A percentile compares a stretch with the other conserved stretches of the same genome.
These are phyloP conservation scores for Corchorus capsularis DNA, from an alignment of 345 rosid genomes.

Conservation along the genomic window DNA sequence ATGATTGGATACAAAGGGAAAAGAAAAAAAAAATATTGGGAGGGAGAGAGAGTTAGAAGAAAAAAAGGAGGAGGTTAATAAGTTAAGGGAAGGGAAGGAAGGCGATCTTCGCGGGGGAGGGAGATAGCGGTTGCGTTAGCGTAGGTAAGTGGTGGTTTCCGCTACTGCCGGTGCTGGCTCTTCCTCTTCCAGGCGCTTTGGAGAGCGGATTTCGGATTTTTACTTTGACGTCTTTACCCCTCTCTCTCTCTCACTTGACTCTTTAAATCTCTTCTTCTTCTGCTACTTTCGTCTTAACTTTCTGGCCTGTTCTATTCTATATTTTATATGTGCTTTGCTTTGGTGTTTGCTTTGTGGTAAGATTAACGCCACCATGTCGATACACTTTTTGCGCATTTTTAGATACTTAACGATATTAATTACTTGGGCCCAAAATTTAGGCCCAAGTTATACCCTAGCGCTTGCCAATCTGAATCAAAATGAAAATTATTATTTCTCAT, in stretches of 20 bases:
- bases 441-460: not conserved
- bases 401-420: not conserved
- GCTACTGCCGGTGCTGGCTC: not conserved
- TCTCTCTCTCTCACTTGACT: not conserved
- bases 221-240: not conserved
- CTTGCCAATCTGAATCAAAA: not conserved
- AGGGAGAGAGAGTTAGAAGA: not conserved
- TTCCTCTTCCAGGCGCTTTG: not conserved
- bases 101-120: not conserved
- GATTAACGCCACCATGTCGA: not conserved
- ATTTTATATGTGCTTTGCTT: too few species aligned
- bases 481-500: not conserved
- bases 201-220: not conserved
- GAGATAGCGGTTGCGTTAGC: not conserved
- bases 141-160: not conserved
- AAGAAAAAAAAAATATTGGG: not conserved
- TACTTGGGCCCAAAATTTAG: not conserved
- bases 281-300: too few species aligned
- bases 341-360: not conserved
- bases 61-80: not conserved
- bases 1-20: not conserved
- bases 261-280: not conserved
- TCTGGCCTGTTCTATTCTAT: too few species aligned
- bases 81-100: not conserved
- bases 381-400: not conserved